Percentiles rank a stretch among this genome's conserved stretches.
phyloP scores from a whole-genome alignment of 208 protist genomes.

The Crithidia bombi region DNA sequence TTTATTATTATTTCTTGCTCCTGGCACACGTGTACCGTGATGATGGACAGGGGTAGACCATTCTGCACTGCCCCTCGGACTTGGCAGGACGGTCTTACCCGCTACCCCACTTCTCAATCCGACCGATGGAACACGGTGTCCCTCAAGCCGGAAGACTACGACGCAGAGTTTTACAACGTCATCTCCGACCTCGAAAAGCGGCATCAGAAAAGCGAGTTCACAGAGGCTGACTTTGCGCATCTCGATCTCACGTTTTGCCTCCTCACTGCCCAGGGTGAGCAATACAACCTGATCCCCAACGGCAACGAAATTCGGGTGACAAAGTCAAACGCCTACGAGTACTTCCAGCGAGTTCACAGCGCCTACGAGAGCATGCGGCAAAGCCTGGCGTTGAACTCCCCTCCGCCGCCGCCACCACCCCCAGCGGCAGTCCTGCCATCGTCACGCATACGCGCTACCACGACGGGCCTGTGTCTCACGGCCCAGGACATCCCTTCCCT shows the following conservation, averaged over 20 bases:
- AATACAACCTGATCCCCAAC: slow-evolving; percentile 53
- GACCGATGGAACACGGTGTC: slow-evolving; percentile 33
- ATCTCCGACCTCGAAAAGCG: slow-evolving; percentile 18
- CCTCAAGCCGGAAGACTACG: slow-evolving; percentile 26
- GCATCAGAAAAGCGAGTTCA: slow-evolving; percentile 24
- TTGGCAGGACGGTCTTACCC: slow-evolving; percentile 30
- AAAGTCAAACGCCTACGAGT: slow-evolving; percentile 45
- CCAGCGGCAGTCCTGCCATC: neutral
- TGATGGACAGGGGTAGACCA: slow-evolving; percentile 14
- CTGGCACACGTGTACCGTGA: neutral
- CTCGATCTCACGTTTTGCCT: slow-evolving; percentile 37
- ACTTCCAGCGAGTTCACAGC: slow-evolving; percentile 38
- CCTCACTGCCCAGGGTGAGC: slow-evolving; percentile 22
- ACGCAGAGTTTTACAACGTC: slow-evolving; percentile 19
- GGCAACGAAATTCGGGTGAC: slow-evolving; percentile 53
- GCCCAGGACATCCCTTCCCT: slow-evolving; percentile 13
- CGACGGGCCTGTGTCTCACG: slow-evolving; percentile 25
- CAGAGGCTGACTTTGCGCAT: slow-evolving; percentile 24
- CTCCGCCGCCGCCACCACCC: neutral
- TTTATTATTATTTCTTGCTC: neutral
- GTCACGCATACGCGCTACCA: slow-evolving; percentile 11
- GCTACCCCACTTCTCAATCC: slow-evolving; percentile 33
- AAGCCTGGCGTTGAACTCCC: neutral
- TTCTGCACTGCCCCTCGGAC: slow-evolving; percentile 32
- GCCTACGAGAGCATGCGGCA: slow-evolving; percentile 26